Base-by-base conservation (phyloP, 352 stramenopile genomes). In the Phytopythium cucurbitacearum region DNA sequence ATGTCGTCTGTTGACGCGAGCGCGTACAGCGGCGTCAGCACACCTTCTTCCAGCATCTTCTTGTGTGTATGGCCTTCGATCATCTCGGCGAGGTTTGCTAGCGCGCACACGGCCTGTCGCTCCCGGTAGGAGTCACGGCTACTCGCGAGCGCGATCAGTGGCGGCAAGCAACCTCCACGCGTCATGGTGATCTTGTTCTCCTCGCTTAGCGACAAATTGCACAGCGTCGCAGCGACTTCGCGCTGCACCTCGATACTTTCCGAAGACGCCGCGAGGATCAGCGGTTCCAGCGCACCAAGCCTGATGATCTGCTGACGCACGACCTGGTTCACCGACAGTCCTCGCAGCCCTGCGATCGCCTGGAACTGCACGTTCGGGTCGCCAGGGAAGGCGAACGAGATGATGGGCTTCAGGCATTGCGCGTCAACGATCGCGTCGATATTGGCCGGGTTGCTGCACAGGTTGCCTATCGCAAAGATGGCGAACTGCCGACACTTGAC, bases 151-250 rank as follows among this genome's bases (percentile, higher is more conserved):
- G 83, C 84, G 35, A 98, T 78, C 3, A 99, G 72, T 15, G 91
- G 88, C 15, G 94, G 88, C 13, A 98, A 56, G 38, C 91, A 97
- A n/a, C 95, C 96, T 6, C 90, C 91, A 42, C 95, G 91, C 7
- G 90, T 85, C 80, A 98, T 97, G 7, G 90, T 92, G 50, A 98
- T 90, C 76, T 98, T 98, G 80, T 98, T 98, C 51, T 97, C 91
- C 59, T 98, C 86, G 55, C 85, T 95, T n/a, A 98, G 64, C 8
- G 95, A 96, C 48, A 99, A 64, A 59, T 98, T 98, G 42, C 84
- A 92, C 1, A 99, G 68, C 15, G 94, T 97, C n/a, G 94, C 91
- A 11, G 93, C 91, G 37, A 96, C 94, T 60, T 99, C 95, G 21
- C 94, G 78, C 64, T 98, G 90, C n/a, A 97, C 87, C 63, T 98